Evolutionary conservation across 495 filamentous ascomycete genomes (phyloP), one percentile per base, ranked within the genome.

Genomic region (Penicillium manginii): DNA sequence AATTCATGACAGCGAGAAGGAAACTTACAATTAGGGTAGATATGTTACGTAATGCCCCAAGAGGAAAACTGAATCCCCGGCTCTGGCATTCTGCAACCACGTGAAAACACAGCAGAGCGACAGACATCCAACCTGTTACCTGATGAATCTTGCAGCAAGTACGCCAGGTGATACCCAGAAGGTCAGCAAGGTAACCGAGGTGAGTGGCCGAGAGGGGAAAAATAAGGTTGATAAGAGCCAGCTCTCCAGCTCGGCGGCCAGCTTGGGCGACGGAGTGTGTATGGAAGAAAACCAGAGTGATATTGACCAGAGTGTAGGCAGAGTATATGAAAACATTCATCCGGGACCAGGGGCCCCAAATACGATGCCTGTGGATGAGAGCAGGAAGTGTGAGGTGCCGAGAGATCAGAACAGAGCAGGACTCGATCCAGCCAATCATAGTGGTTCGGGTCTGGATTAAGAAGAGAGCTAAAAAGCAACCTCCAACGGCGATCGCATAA

Each of bases 161-260:
- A 10, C 10, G 15, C 43, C 40, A 67, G 17, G 33, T 54, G 19
- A 71, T 59, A 12, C 63, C 62, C 14, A 72, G 56, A 17, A 70
- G 37, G 21, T 66, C 59, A 45, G 67, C 63, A 1, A 72, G 54
- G 19, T 60, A 68, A 54, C 62, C 61, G 18, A 74, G 62, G 40
- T 72, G 53, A 47, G 52, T 57, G 43, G 61, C 48, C 26, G 46
- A 54, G 47, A 70, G 63, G 42, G 63, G 64, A 39, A 65, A 64
- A 40, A 60, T 53, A 33, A 67, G 35, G 29, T 64, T 65, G 23
- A 71, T 42, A 0, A 68, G 58, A 19, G 62, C 57, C 22, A 71
- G 51, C 31, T 61, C 58, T 45, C 65, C 62, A 7, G 62, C 64
- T 47, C 56, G 58, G 48, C 47, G 55, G 54, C 62, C 53, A 6